These are phyloP conservation scores for Hypericum androsaemum DNA, from an alignment of 345 rosid genomes.

Conservation along the genomic window DNA sequence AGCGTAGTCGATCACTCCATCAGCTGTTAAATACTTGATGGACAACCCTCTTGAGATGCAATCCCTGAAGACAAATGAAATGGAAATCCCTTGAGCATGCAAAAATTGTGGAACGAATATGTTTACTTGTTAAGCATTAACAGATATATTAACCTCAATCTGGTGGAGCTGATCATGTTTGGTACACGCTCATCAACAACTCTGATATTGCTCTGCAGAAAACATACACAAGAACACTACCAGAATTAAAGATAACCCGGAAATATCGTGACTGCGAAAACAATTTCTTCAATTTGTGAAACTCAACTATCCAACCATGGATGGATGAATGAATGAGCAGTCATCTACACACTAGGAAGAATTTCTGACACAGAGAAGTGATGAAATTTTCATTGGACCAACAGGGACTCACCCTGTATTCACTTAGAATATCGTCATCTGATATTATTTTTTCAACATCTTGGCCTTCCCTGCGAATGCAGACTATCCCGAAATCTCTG, in stretches of 20 bases:
- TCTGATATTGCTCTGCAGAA: slow-evolving; percentile 49
- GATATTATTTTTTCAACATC: slow-evolving; percentile 50
- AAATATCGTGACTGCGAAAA: no score
- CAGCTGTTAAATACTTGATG: slow-evolving; percentile 61
- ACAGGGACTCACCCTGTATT: slow-evolving; percentile 31
- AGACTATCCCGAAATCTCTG: slow-evolving; percentile 65
- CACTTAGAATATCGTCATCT: slow-evolving; percentile 38
- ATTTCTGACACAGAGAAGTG: no score
- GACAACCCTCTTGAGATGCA: slow-evolving; percentile 68
- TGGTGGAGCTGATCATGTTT: slow-evolving; percentile 77
- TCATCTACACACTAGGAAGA: no score
- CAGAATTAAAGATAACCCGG: no score
- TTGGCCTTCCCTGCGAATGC: slow-evolving; percentile 81
- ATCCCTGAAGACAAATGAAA: slow-evolving; percentile 38
- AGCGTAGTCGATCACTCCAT: slow-evolving; percentile 55
- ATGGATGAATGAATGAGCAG: no score
- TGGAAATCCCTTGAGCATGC: neutral
- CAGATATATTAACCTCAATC: slow-evolving; percentile 41
- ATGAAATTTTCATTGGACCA: no score
- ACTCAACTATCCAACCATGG: no score
- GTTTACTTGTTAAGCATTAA: neutral
- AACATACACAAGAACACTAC: neutral
- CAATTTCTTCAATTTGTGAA: no score
- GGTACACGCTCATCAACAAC: slow-evolving; percentile 56
- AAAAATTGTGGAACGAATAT: neutral